phyloP scores from a whole-genome alignment of 2,329 filamentous ascomycete genomes.

The Colletotrichum australisinense region DNA sequence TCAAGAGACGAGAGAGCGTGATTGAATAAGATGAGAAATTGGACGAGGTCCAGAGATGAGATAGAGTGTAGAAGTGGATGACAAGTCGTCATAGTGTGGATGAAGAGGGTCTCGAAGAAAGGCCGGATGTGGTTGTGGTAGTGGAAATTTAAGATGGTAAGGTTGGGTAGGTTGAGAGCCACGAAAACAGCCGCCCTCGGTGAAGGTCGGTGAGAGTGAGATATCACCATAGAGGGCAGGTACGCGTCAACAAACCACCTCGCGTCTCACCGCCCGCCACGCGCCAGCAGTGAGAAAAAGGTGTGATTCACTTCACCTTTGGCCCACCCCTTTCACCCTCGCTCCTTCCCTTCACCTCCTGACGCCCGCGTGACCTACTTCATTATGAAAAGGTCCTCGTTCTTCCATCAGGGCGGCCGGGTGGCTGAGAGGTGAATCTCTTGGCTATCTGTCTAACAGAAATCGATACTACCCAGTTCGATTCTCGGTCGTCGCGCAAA shows the following conservation, averaged over 20 bases:
- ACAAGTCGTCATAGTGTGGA: background rate
- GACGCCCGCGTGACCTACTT: background rate
- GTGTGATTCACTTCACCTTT: background rate
- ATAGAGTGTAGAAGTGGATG: background rate
- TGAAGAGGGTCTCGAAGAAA: background rate
- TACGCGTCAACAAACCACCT: background rate
- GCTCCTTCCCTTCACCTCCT: background rate
- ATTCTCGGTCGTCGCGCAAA: background rate
- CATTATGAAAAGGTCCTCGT: background rate
- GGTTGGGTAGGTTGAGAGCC: background rate
- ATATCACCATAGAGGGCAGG: background rate
- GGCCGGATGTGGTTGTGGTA: background rate
- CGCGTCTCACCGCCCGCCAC: background rate
- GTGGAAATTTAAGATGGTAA: background rate
- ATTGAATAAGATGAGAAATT: background rate
- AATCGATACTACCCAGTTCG: background rate
- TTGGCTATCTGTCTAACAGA: background rate
- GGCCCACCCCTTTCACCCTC: background rate
- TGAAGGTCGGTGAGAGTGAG: background rate
- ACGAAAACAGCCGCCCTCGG: background rate
- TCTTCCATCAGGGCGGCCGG: background rate
- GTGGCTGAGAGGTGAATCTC: background rate
- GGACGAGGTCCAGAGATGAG: background rate
- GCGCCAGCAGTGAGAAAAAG: background rate
- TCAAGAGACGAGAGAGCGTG: background rate